Base-by-base conservation (phyloP, 2,329 filamentous ascomycete genomes). In the Tolypocladium sp. region DNA sequence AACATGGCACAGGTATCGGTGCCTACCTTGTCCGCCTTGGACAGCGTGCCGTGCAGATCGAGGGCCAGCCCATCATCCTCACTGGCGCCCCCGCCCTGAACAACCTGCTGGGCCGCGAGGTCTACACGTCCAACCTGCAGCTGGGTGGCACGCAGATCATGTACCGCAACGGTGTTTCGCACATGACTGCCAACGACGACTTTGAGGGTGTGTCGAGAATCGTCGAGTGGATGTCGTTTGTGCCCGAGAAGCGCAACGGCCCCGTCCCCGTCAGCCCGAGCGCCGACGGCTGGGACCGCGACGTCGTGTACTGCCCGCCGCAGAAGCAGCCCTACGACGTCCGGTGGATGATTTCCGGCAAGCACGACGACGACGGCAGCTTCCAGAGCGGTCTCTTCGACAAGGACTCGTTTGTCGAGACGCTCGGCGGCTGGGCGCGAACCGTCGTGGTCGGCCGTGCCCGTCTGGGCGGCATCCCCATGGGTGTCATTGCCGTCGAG, bases 131-230 rank as follows among this genome's bases (percentile, higher is more conserved):
- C 62, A 99, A 99, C 83, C 79, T 99, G 71, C 94, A 99, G 81
- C 91, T 99, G 65, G 94, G 94, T 86, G 94, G 94, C 68, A 99
- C 94, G n/a, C 94, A 99, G 78, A 99, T 99, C 83, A 99, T 99
- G 94, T 97, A 99, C 86, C 92, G 91, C 79, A 99, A 99, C 74
- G 94, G 94, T 85, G 94, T 99, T 49, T 97, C 94, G 27, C 94
- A 99, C 81, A 93, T 97, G 90, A 97, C 93, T 66, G 94, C 94
- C 69, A 90, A 89, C 67, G 93, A 99, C 70, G 94, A 99, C 79
- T 97, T 99, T 69, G 92, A 93, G 70, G 94, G 94, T 84, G 90
- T 99, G 27, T 92, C 90, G 69, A 95, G 95, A 83, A 97, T 99
- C 71, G 91, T 97, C 56, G 89, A 96, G 73, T 99, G 94, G 94